These are phyloP conservation scores for Aspergillus conjunctus DNA, from an alignment of 495 filamentous ascomycete genomes.

Conservation along the genomic window DNA sequence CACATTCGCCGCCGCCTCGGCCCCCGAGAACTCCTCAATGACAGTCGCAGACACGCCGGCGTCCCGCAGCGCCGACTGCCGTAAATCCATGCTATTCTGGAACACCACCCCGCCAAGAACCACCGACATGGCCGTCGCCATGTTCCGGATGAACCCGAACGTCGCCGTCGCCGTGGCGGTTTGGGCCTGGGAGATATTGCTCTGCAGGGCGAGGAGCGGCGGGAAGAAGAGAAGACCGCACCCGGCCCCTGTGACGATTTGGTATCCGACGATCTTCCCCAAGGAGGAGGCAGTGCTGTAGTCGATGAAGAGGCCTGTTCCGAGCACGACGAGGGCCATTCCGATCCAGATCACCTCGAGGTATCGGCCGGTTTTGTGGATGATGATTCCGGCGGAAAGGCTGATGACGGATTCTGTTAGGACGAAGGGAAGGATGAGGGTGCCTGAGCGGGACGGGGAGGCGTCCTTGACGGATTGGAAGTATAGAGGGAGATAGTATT, in stretches of 20 bases:
- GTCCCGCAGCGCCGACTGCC: constrained; percentile 37
- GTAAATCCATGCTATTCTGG: constrained; percentile 59
- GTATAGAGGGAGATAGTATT: constrained; percentile 62
- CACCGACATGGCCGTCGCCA: constrained; percentile 70
- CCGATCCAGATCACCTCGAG: constrained; percentile 57
- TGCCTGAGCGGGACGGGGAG: constrained; percentile 54
- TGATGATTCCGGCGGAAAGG: constrained; percentile 53
- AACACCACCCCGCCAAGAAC: constrained; percentile 84
- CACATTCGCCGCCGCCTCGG: constrained; percentile 56
- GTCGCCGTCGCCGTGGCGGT: constrained; percentile 78
- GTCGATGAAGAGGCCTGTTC: constrained; percentile 55
- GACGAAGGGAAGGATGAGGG: constrained; percentile 55
- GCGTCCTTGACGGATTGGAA: constrained; percentile 56
- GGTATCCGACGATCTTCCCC: constrained; percentile 52
- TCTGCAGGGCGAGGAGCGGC: constrained; percentile 79
- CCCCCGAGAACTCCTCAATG: constrained; percentile 46
- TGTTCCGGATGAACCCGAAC: constrained; percentile 71
- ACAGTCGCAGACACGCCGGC: constrained; percentile 48
- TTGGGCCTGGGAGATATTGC: constrained; percentile 66
- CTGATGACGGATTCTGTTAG: constrained; percentile 52
- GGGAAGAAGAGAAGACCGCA: constrained; percentile 54
- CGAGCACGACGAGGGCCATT: constrained; percentile 46
- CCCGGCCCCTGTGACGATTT: constrained; percentile 63
- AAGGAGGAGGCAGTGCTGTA: constrained; percentile 42
- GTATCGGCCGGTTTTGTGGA: constrained; percentile 64